These are phyloP conservation scores for Scheffersomyces coipomensis DNA, from an alignment of 805 yeast genomes.

Conservation along the genomic window DNA sequence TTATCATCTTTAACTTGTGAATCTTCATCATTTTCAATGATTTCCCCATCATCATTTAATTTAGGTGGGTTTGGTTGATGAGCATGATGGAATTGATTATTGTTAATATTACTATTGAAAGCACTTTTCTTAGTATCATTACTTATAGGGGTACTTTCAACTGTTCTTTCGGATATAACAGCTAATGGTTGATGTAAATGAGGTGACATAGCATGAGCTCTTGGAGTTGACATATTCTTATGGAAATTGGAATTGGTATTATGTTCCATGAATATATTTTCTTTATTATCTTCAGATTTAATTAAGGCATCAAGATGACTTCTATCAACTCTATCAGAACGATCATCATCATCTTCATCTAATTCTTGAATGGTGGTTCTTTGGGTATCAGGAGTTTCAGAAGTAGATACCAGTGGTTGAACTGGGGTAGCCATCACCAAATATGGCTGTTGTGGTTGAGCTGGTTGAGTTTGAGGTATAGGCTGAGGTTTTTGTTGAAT, in stretches of 20 bases:
- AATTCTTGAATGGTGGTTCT: conserved; percentile 44
- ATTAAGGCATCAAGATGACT: conserved; percentile 28
- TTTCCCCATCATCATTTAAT: conserved; percentile 28
- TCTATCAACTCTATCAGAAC: conserved; percentile 28
- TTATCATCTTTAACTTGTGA: conserved; percentile 11
- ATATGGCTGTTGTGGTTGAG: conserved; percentile 7
- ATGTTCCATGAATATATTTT: conserved; percentile 43
- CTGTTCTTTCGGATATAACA: conserved; percentile 29
- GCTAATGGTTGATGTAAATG: conserved; percentile 25
- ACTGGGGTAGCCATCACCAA: conserved; percentile 27
- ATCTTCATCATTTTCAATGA: conserved; percentile 11
- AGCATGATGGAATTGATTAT: conserved; percentile 7
- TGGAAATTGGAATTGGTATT: conserved; percentile 27
- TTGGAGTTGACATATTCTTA: conserved; percentile 32
- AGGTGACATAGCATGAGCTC: neutral
- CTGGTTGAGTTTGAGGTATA: conserved; percentile 4
- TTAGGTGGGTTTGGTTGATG: conserved; percentile 33
- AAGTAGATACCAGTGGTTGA: conserved; percentile 14
- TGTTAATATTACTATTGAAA: neutral
- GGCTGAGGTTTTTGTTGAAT: conserved; percentile 5
- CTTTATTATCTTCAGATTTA: conserved; percentile 42
- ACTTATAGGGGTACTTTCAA: conserved; percentile 24
- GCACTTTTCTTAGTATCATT: conserved; percentile 3
- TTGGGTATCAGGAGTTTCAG: conserved; percentile 47
- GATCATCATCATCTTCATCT: conserved; percentile 33